Evolutionary conservation across 129 eudicot species (phyloP), one percentile per base, ranked within the genome.

Genomic region (Erigeron canadensis): DNA sequence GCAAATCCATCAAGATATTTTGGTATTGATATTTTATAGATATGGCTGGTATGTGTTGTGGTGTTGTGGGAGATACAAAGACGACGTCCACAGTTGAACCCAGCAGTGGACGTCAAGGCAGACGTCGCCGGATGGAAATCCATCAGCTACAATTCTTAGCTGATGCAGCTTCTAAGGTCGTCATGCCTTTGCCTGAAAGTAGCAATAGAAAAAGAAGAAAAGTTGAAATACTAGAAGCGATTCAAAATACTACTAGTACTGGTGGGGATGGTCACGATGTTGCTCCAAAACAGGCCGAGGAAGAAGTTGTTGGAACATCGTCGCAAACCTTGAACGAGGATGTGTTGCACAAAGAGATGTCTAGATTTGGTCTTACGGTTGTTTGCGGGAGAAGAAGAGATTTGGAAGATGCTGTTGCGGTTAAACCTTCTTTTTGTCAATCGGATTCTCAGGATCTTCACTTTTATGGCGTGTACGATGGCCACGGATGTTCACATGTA

Each of bases 401-500:
- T 67, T 88, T 95, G 97, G 99, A 95, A 84, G 99, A 95, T 70
- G 91, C 97, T 0, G 96, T 95, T 6, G 85, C 99, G 2, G 84
- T 95, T 17, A 86, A 82, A 55, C 97, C 96, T 12, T 88, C 89
- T 6, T 84, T 95, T 70, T 84, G 80, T 72, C 40, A 59, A 5
- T 56, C 67, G 64, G 18, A 45, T 5, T 41, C 46, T 47, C 8
- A 65, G 41, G 83, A 78, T 68, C 23, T 84, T 4, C 88, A 90
- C 55, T 95, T 90, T 69, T 95, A 78, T 55, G 97, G 97, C 10
- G 97, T 95, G 41, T 95, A 83, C 81, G 99, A 95, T 68, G 99
- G 97, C 78, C 99, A 95, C 64, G 99, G 99, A 64, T 95, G 99
- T 84, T 95, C 99, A 16, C 99, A 95, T 84, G 99, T 95, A 86